Evolutionary conservation across 192 early-diverging fungal genomes (phyloP), one percentile per base, ranked within the genome.

Genomic region (Entomortierella parvispora): DNA sequence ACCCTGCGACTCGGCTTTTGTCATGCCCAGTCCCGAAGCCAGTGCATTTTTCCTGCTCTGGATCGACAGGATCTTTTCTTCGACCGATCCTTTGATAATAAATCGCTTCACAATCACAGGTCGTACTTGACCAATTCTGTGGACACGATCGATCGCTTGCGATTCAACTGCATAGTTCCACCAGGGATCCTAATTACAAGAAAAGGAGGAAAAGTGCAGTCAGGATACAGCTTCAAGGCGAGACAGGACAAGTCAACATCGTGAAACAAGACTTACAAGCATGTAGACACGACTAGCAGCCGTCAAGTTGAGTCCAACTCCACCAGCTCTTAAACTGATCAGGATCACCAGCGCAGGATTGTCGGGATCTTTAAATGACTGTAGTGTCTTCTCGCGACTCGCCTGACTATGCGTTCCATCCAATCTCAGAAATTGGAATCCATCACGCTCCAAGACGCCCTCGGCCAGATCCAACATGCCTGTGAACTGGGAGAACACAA

Each of bases 401-500:
- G 61, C 55, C 18, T 91, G 91, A 17, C 74, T 67, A 80, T 92
- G 83, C 8, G 85, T 85, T n/a, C 96, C 96, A 69, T 98, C 95
- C 34, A 96, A 81, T n/a, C 93, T 81, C 11, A 86, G 81, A 71
- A 84, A 95, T 8, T 63, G 42, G 18, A 95, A 85, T 2, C 83
- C 84, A 14, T 87, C 83, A 34, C 82, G 62, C 29, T 59, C 45
- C 18, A 95, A 75, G 20, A 85, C 82, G 1, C 70, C 69, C 56
- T 88, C 87, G n/a, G 92, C 82, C 5, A 96, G 53, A 58, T 93
- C 88, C 23, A 98, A 84, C 85, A 97, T 91, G 7, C 80, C 80
- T 1, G 95, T 97, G 84, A 93, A 99, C 75, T 99, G 97, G 20
- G 96, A 97, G 71, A 98, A 99, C 0, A 99, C 90, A 4, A 99